Evolutionary conservation across 2,329 filamentous ascomycete genomes (phyloP), one percentile per base, ranked within the genome.

Genomic region (Arthrobotrys sphaeroides): DNA sequence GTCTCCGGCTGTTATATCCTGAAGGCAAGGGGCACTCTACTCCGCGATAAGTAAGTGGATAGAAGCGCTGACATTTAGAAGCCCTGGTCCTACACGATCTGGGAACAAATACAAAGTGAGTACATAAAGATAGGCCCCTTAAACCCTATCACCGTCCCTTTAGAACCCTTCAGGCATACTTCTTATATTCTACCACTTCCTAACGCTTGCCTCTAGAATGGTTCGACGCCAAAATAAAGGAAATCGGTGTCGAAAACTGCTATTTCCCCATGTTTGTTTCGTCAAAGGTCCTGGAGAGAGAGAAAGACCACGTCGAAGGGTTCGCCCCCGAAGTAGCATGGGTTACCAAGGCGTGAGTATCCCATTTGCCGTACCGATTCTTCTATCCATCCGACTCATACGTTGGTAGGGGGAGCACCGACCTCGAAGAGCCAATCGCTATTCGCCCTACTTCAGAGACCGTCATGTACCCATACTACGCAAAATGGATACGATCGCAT

Each of bases 251-350:
- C 67, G 92, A 95, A 83, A 96, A 99, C 85, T 91, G 92, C 82
- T 97, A 93, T 83, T 99, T 99, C 84, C 95, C 95, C 75, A 90
- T 99, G 83, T 99, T 97, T 84, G 88, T 99, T 78, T 96, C 93
- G 16, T 87, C 92, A 81, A 96, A 96, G 84, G 96, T 96, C 42
- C 85, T 99, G 78, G 86, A 90, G 82, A 84, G 87, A 82, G 94
- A 97, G 84, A 97, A 97, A 87, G 92, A 95, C 81, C 95, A 99
- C 83, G 91, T 99, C 77, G 94, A 99, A 83, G 95, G 95, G n/a
- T 99, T 99, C 83, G 95, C 95, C 61, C 94, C 95, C 33, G 92
- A 95, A 83, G 87, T 95, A 78, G 92, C 92, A 68, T 95, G 92
- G 92, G 92, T 95, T 26, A 95, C 92, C 61, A 92, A 92, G 83